These are phyloP conservation scores for Cyberlindnera veronae DNA, from an alignment of 805 yeast species.

Conservation along the genomic window DNA sequence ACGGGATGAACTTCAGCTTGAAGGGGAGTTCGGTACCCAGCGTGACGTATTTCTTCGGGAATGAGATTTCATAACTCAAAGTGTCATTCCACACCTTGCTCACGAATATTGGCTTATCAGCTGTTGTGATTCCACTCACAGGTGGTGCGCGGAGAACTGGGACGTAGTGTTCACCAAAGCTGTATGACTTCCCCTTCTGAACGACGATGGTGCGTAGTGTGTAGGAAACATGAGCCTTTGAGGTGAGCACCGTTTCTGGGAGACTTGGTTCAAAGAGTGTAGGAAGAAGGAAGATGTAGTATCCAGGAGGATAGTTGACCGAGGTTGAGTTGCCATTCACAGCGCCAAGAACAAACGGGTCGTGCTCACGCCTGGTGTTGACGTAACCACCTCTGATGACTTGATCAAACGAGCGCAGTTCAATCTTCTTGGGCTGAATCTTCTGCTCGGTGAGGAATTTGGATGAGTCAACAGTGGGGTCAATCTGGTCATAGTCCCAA, in stretches of 20 bases:
- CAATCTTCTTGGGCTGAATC: slow-evolving; percentile 12
- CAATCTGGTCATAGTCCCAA: slow-evolving; percentile 8
- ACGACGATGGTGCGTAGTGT: slow-evolving; percentile 34
- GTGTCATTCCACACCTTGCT: slow-evolving; percentile 73
- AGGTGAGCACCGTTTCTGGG: slow-evolving; percentile 57
- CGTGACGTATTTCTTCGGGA: slow-evolving; percentile 67
- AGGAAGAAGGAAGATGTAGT: slow-evolving; percentile 66
- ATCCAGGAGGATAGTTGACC: slow-evolving; percentile 50
- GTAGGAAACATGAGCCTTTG: slow-evolving; percentile 46
- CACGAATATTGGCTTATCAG: slow-evolving; percentile 72
- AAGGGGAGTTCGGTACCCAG: slow-evolving; percentile 58
- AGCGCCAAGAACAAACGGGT: slow-evolving; percentile 18
- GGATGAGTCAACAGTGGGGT: slow-evolving; percentile 5
- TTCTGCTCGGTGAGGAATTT: slow-evolving; percentile 16
- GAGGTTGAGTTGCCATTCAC: slow-evolving; percentile 11
- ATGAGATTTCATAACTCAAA: slow-evolving; percentile 64
- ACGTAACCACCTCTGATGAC: slow-evolving; percentile 19
- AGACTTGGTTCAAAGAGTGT: slow-evolving; percentile 55
- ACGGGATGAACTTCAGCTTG: slow-evolving; percentile 63
- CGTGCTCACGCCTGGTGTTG: slow-evolving; percentile 8
- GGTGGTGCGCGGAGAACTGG: slow-evolving; percentile 41
- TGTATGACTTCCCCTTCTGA: slow-evolving; percentile 30
- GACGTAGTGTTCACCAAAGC: slow-evolving; percentile 32
- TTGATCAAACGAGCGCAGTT: slow-evolving; percentile 14
- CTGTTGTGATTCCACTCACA: slow-evolving; percentile 33